Base-by-base conservation (phyloP, 495 filamentous ascomycete species). In the Rostrohypoxylon terebratum region DNA sequence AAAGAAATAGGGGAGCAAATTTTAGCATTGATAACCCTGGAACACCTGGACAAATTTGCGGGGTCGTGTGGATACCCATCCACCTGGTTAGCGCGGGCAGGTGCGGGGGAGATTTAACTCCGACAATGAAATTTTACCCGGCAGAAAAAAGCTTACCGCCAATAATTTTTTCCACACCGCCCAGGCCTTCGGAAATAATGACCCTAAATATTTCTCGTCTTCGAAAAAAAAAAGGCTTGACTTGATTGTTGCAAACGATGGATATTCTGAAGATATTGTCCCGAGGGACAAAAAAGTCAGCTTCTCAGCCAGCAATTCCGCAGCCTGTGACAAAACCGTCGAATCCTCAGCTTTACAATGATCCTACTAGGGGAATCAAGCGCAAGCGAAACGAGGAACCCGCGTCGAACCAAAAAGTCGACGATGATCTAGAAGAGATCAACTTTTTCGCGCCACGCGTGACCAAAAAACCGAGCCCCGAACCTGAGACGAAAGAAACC, bases 191-290 rank as follows among this genome's bases (percentile, higher is more conserved):
- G 58, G 53, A n/a, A n/a, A 47, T 53, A 61, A 58, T 74, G 54
- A 13, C 20, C 28, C 34, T 53, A 4, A 34, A 47, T 20, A 64
- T 58, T 60, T 68, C 21, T 68, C 9, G 28, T 36, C 20, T 18
- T 28, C n/a, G 4, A 34, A 62, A 59, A 9, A 34, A 34, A 62
- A 58, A n/a, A 58, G n/a, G 34, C 20, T 28, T 4, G 9, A 40
- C 25, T 7, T 33, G 11, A 21, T 47, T 20, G 58, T 74, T 62
- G 66, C 62, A 47, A 62, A 62, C 50, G 18, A 90, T 90, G 89
- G 89, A 92, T 77, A 87, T 91, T 68, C 80, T 91, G 64, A 91
- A 87, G 72, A 80, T 93, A 11, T 82, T 93, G 61, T 90, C 91
- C 14, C 83, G 90, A 59, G 89, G 89, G 45, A 87, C 87, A 9